Base-by-base conservation (phyloP, 78 protist species). In the Dictyostelium capitatum region DNA sequence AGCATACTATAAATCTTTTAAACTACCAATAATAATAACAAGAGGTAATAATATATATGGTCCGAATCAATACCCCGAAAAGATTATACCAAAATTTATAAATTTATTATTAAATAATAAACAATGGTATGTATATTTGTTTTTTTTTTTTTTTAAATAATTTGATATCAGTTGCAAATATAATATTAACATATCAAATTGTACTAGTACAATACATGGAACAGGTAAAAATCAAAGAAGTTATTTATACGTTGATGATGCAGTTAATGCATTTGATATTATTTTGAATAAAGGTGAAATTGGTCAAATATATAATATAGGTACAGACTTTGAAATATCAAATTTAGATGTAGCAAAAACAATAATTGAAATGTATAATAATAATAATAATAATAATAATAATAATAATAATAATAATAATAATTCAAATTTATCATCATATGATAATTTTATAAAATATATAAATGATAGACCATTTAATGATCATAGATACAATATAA, bases 41-140 rank as follows among this genome's bases (percentile, higher is more conserved):
- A 95, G 99, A 11, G 98, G 99, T 46, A 98, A 98, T 90, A 98
- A 98, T 48, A 98, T 97, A 3, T 98, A 98, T 74, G 99, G 99
- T 6, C 99, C 99, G 43, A 77, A 32, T 25, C 99, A 98, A 80
- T 98, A 90, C 72, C 99, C 99, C 10, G 98, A 97, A 47, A 97
- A 97, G 83, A 81, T 98, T 20, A 96, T 98, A 43, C 99, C 99
- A n/a, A 98, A 98, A 91, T 97, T 98, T 57, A 77, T 97, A 17
- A 30, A 17, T 30, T 95, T 80, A 15, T 87, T 65, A 54, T 83
- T 30, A 77, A 46, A 23, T 14, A 67, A 73, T 30, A 28, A 84
- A 41, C 70, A 67, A 69, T 96, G 96, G 81, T 72, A 46, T 56
- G 32, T 54, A 25, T 37, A 69, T 28, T 69, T 30, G 30, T 37